Evolutionary conservation across 2,329 filamentous ascomycete genomes (phyloP).

Genomic region (Pseudopithomyces chartarum): DNA sequence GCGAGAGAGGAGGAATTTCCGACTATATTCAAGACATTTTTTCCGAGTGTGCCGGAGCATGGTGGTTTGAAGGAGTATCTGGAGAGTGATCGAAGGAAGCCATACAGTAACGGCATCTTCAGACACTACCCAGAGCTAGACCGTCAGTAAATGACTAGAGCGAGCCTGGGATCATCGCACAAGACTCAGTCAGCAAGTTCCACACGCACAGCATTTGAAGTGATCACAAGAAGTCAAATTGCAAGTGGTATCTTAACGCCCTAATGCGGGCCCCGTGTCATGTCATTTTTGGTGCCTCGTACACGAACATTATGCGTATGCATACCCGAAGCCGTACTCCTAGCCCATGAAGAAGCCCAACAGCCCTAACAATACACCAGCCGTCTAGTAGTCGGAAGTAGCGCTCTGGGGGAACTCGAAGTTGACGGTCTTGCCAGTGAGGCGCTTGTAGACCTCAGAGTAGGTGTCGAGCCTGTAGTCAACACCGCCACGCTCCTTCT

Average conservation of each 20-base stretch:
- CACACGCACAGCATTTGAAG: not conserved
- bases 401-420: constrained; percentile 97
- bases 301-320: constrained; percentile 42
- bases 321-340: constrained; percentile 47
- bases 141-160: constrained; percentile 41
- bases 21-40: constrained; percentile 65
- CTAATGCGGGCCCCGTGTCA: constrained; percentile 38
- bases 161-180: not conserved
- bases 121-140: constrained; percentile 77
- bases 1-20: constrained; percentile 63
- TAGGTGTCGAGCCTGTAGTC: constrained; percentile 99
- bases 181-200: not conserved
- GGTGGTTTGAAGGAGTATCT: constrained; percentile 72
- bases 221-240: constrained; percentile 42
- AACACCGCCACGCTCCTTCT: constrained; percentile 99
- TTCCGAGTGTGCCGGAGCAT: constrained; percentile 65
- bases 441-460: constrained; percentile 97
- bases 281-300: constrained; percentile 47
- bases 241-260: constrained; percentile 44
- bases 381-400: constrained; percentile 77
- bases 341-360: constrained; percentile 35
- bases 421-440: constrained; percentile 94
- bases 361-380: constrained; percentile 27
- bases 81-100: constrained; percentile 64
- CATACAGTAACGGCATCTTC: constrained; percentile 70